phyloP scores from a whole-genome alignment of 345 rosid genomes.

The Moricandia arvensis region DNA sequence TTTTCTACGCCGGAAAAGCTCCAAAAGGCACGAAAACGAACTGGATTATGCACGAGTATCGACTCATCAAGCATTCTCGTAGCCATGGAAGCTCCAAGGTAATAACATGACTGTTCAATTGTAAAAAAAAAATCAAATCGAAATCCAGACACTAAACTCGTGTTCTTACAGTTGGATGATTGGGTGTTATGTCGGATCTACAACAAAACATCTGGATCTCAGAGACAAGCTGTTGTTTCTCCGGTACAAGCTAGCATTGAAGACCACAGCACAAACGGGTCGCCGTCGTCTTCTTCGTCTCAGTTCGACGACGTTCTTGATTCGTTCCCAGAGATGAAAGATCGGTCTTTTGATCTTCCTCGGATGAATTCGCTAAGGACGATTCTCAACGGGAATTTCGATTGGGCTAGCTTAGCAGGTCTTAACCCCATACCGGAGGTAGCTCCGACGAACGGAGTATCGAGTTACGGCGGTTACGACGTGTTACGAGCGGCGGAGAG shows the following conservation, averaged over 20 bases:
- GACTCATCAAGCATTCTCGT: slow-evolving; percentile 56
- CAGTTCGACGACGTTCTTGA: slow-evolving; percentile 80
- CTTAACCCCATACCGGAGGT: slow-evolving; percentile 51
- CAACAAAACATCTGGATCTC: slow-evolving; percentile 66
- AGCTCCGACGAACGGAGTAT: slow-evolving; percentile 38
- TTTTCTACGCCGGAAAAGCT: slow-evolving; percentile 86
- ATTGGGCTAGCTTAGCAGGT: slow-evolving; percentile 76
- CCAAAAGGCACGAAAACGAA: slow-evolving; percentile 93
- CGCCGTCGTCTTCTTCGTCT: slow-evolving; percentile 64
- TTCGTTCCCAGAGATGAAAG: slow-evolving; percentile 62
- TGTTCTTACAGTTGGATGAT: slow-evolving; percentile 65
- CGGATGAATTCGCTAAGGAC: slow-evolving; percentile 50
- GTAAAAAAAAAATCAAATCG: too few species aligned
- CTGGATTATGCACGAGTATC: slow-evolving; percentile 99
- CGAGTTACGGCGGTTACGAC: slow-evolving; percentile 35
- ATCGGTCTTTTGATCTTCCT: slow-evolving; percentile 49
- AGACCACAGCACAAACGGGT: slow-evolving; percentile 60
- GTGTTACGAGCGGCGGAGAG: slow-evolving; percentile 54
- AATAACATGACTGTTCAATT: too few species aligned
- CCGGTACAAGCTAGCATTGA: slow-evolving; percentile 43
- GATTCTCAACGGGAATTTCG: slow-evolving; percentile 52
- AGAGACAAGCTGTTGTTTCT: slow-evolving; percentile 38
- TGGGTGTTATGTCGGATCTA: slow-evolving; percentile 97
- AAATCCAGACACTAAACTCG: too few species aligned
- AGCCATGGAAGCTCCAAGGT: slow-evolving; percentile 71